phyloP scores from a whole-genome alignment of 441 rosid genomes.

The Viola pubescens region DNA sequence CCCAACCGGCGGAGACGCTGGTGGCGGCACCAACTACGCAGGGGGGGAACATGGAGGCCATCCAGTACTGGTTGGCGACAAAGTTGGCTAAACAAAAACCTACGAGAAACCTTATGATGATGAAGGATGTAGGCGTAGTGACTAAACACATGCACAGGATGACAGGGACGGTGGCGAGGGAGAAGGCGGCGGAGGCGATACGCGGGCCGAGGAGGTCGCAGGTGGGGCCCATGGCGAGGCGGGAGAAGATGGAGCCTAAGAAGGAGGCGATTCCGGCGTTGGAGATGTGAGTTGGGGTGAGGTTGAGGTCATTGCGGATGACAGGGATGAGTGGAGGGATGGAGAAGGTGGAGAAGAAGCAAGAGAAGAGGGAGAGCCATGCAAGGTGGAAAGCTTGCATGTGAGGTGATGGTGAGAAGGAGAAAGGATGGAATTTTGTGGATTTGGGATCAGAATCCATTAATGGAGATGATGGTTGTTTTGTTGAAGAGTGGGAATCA shows the following conservation, averaged over 20 bases:
- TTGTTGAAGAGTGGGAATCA: constrained; percentile 15
- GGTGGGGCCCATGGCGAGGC: constrained; percentile 73
- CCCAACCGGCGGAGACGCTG: constrained; percentile 75
- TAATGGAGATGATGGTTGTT: constrained; percentile 20
- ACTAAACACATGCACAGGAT: constrained; percentile 40
- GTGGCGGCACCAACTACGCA: constrained; percentile 60
- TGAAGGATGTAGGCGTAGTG: constrained; percentile 42
- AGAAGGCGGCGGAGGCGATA: constrained; percentile 47
- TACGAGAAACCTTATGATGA: constrained; percentile 50
- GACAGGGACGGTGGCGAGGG: constrained; percentile 50
- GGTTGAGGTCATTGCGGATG: constrained; percentile 50
- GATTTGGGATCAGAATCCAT: constrained; percentile 48
- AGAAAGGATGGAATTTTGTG: constrained; percentile 49
- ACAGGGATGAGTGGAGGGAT: constrained; percentile 71
- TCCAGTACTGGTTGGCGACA: constrained; percentile 84
- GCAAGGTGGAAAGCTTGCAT: constrained; percentile 73
- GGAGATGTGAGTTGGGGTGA: constrained; percentile 39
- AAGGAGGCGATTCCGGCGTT: constrained; percentile 63
- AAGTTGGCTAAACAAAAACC: constrained; percentile 73
- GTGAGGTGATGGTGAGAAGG: constrained; percentile 44
- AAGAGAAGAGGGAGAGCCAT: constrained; percentile 71
- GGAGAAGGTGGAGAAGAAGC: constrained; percentile 82
- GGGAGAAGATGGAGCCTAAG: constrained; percentile 67
- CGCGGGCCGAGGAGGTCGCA: constrained; percentile 72
- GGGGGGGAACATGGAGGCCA: constrained; percentile 78